A percentile compares a stretch with the other conserved stretches of the same genome.
Evolutionary conservation across 352 stramenopile genomes (phyloP).

Genomic region (Pythium angustatum): DNA sequence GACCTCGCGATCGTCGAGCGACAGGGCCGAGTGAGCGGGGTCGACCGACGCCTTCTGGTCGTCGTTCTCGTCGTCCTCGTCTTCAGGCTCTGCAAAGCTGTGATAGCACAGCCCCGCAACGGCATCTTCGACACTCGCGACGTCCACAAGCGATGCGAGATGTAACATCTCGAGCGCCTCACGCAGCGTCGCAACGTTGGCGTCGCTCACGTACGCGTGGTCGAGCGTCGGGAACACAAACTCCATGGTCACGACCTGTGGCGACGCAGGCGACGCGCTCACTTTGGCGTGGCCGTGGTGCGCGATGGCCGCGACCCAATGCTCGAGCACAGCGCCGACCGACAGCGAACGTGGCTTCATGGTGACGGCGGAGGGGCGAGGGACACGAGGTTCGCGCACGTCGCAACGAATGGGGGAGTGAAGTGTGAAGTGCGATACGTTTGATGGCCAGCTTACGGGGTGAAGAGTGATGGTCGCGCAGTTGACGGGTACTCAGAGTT

Average conservation of each 20-base stretch:
- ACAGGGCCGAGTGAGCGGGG: too few relatives aligned
- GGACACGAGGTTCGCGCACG: too few relatives aligned
- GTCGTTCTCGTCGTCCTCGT: slow-evolving; percentile 6
- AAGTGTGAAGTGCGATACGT: too few relatives aligned
- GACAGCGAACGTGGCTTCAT: slow-evolving; percentile 24
- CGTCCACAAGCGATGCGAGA: slow-evolving; percentile 10
- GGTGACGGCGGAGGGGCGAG: too few relatives aligned
- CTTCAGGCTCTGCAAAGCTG: slow-evolving; percentile 9
- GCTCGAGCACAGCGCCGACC: slow-evolving; percentile 19
- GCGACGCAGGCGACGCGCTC: neutral
- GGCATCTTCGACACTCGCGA: slow-evolving; percentile 14
- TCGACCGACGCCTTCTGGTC: too few relatives aligned
- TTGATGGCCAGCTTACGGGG: too few relatives aligned
- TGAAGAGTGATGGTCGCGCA: too few relatives aligned
- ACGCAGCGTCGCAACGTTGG: slow-evolving; percentile 10
- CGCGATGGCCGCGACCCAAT: slow-evolving; percentile 18
- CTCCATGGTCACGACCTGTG: slow-evolving; percentile 2
- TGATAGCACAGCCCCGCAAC: slow-evolving; percentile 22
- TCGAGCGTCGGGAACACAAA: slow-evolving; percentile 19
- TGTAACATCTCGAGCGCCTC: slow-evolving; percentile 22
- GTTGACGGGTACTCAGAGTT: too few relatives aligned
- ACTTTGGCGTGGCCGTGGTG: slow-evolving; percentile 21
- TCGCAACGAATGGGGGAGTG: too few relatives aligned
- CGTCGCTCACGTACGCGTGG: neutral
- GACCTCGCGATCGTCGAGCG: too few relatives aligned